Evolutionary conservation across 1,139 yeast genomes (phyloP), one percentile per base, ranked within the genome.

Genomic region (Hyphopichia buzzinii): DNA sequence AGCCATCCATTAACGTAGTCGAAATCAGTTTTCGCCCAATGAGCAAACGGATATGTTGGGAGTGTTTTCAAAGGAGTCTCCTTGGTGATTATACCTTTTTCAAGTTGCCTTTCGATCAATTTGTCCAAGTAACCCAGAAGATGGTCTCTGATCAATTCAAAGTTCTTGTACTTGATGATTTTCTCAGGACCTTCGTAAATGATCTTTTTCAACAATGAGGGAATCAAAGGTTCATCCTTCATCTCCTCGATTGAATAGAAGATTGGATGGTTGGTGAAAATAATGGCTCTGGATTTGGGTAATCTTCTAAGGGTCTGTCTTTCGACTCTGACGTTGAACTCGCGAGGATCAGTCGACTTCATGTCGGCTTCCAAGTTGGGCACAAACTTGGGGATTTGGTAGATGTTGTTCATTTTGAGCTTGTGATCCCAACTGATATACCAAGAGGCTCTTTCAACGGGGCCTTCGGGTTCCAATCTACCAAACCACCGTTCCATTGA

Each of bases 401-500:
- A 77, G 13, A 78, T 73, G 40, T 73, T 75, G 47, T 76, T 79
- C 30, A 72, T 57, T 39, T 77, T 66, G 40, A 84, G 63, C 47
- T 74, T 77, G 50, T 81, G 79, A 52, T 84, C 90, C 77, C 86
- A 81, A 8, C 86, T 74, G 36, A 84, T 73, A 47, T 81, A 80
- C 84, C 88, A 84, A 29, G 85, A 77, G 16, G 89, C 88, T 45
- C 92, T 69, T 56, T 81, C 87, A 8, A 84, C 90, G 3, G 83
- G 77, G 30, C 72, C 77, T 22, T 67, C 64, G 1, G 80, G 75
- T 41, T 75, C 72, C 70, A 84, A 69, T 48, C 76, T 72, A 21
- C 68, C 72, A 56, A 84, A 81, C 81, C 85, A 84, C 48, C 79
- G 73, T 54, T 84, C 88, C 94, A 84, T 84, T 7, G 86, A 81